Conservation (phyloP, 2,329 filamentous ascomycete genomes). For the Alternaria sp. region DNA sequence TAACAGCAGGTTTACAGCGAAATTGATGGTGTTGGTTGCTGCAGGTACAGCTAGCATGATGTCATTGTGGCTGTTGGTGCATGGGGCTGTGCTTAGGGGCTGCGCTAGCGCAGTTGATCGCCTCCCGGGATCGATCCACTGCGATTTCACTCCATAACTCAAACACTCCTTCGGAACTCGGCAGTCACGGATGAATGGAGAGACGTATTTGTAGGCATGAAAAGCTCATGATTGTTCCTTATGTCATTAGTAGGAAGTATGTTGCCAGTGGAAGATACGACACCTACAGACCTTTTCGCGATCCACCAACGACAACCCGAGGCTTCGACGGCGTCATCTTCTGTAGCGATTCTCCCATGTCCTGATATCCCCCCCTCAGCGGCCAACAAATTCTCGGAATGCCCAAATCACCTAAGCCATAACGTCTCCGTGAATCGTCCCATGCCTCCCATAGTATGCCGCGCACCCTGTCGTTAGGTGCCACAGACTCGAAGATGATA, state of each 20-base stretch:
- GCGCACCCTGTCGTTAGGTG: neutral
- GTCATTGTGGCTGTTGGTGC: slow-evolving; percentile 9
- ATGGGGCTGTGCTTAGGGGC: neutral
- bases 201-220: neutral
- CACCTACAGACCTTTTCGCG: neutral
- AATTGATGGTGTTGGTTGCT: slow-evolving; percentile 11
- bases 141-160: neutral
- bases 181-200: neutral
- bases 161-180: neutral
- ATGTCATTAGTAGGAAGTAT: neutral
- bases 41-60: slow-evolving; percentile 18
- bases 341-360: neutral
- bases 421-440: neutral
- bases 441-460: neutral
- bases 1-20: slow-evolving; percentile 18
- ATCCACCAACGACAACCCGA: neutral
- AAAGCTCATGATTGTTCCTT: neutral
- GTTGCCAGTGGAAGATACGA: neutral
- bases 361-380: neutral
- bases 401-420: neutral
- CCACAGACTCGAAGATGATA: neutral
- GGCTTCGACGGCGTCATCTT: neutral
- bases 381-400: neutral
- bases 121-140: slow-evolving; percentile 9
- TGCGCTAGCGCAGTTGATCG: neutral